Evolutionary conservation across 2,329 filamentous ascomycete species (phyloP), one percentile per base, ranked within the genome.

Genomic region (Volutella citrinella): DNA sequence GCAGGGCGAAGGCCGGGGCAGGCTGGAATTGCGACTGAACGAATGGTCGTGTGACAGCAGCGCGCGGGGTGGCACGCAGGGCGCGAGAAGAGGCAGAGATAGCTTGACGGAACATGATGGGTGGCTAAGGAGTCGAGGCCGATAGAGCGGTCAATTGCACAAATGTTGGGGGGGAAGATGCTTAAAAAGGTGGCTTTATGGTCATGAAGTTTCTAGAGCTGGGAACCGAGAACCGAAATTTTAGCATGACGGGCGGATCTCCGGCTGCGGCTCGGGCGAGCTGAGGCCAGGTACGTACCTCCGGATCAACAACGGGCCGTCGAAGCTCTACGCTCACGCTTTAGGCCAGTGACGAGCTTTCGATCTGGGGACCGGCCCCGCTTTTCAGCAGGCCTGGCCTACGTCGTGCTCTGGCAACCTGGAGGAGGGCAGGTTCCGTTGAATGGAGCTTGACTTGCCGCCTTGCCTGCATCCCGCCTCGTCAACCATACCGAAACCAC

Each of bases 51-150:
- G 58, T 55, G 28, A 52, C 53, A 32, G 62, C 48, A 25, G 59
- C 51, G 34, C 64, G 54, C 34, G 65, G 54, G 40, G 56, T 56
- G 36, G 65, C 60, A 58, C 68, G 62, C 43, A 70, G 56, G 24
- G 65, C 64, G 55, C 68, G 61, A 37, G 68, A 66, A 22, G 69
- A 63, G 40, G 61, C 48, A 34, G 65, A 56, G 31, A 72, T 39
- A 34, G 61, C 60, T 54, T 71, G 66, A 51, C 68, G 66, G 44
- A 73, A 59, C 70, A 74, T 74, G 45, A 27, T 59, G 48, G n/a
- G n/a, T n/a, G n/a, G n/a, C n/a, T n/a, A 34, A 17, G 31, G 19
- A 28, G 40, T 17, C 22, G 23, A 34, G 32, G 23, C 11, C 24
- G 27, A 39, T 40, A 28, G 17, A 16, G 28, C 30, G 14, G 18